Evolutionary conservation across 2,329 filamentous ascomycete species (phyloP), one percentile per base, ranked within the genome.

Genomic region (Mariannaea sp.): DNA sequence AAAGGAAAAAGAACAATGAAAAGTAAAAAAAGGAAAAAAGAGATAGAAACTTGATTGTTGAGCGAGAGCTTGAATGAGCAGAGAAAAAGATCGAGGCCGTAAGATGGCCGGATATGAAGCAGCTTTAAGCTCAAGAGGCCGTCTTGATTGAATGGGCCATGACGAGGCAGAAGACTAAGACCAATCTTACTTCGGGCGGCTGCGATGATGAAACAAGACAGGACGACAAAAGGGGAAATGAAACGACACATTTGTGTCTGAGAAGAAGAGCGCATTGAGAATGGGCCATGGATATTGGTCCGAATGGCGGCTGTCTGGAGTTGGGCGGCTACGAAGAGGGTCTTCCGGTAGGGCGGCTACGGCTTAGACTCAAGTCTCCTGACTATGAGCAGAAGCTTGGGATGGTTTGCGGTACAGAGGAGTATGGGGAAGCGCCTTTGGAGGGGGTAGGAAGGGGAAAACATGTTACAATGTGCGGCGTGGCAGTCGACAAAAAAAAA

Each of bases 231-330:
- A 67, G 58, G 59, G 66, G 70, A 68, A 70, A 73, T 82, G 80
- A 83, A 83, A 83, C 80, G 67, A 60, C 64, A 68, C 68, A 70
- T 58, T 70, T 75, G 80, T 82, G 70, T 82, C 78, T 75, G 70
- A 77, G 77, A 62, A 64, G 67, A 65, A 69, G 68, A 70, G 73
- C 71, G 64, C 69, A 64, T 61, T 58, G 65, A 57, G 59, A 69
- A 75, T 62, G 69, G 72, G 70, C 70, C 68, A 68, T 71, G 72
- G 73, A 78, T 75, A 82, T 81, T 83, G 80, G 80, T 73, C 75
- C 68, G 65, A 61, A 59, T 55, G 74, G 77, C 75, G 75, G 75
- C 70, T 77, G 75, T 80, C 71, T 78, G 39, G 69, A 47, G 30
- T 14, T 53, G 62, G 65, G 65, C 64, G 64, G 64, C 62, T 65